A percentile compares a stretch with the other conserved stretches of the same genome.
Evolutionary conservation across 768 basidiomycete genomes (phyloP).

Genomic region (Chalciporus sphaerocephalus): DNA sequence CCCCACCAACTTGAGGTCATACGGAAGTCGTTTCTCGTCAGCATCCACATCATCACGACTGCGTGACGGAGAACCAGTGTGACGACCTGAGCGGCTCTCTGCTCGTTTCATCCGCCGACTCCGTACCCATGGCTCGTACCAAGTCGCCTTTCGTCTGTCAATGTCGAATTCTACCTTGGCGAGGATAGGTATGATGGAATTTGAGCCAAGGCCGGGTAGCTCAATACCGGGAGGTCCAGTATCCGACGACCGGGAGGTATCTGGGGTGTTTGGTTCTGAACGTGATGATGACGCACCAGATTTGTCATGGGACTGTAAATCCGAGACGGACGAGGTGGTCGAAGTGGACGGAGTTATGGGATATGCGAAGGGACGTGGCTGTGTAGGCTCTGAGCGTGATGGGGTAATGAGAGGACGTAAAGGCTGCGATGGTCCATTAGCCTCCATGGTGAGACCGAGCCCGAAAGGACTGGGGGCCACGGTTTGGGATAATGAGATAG

Average conservation of each 20-base stretch:
- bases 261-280: constrained; percentile 50
- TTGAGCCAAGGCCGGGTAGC: constrained; percentile 60
- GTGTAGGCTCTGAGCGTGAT: constrained; percentile 33
- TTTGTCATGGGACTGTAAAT: constrained; percentile 44
- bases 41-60: constrained; percentile 22
- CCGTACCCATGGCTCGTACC: constrained; percentile 83
- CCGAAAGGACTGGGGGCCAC: constrained; percentile 39
- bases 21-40: constrained; percentile 36
- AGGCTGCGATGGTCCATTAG: constrained; percentile 25
- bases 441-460: constrained; percentile 41
- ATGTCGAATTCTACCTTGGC: constrained; percentile 97
- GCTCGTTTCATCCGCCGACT: constrained; percentile 58
- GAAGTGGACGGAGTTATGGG: constrained; percentile 39
- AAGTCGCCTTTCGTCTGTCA: constrained; percentile 69
- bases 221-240: constrained; percentile 48
- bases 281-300: constrained; percentile 44
- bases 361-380: constrained; percentile 33
- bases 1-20: constrained; percentile 49
- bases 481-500: constrained; percentile 31
- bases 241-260: constrained; percentile 42
- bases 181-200: constrained; percentile 73
- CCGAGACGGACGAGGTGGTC: constrained; percentile 52
- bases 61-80: constrained; percentile 21
- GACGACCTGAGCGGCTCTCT: constrained; percentile 37
- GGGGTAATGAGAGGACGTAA: constrained; percentile 49